Evolutionary conservation across 2,329 filamentous ascomycete species (phyloP).

Genomic region (Fusarium sp.): DNA sequence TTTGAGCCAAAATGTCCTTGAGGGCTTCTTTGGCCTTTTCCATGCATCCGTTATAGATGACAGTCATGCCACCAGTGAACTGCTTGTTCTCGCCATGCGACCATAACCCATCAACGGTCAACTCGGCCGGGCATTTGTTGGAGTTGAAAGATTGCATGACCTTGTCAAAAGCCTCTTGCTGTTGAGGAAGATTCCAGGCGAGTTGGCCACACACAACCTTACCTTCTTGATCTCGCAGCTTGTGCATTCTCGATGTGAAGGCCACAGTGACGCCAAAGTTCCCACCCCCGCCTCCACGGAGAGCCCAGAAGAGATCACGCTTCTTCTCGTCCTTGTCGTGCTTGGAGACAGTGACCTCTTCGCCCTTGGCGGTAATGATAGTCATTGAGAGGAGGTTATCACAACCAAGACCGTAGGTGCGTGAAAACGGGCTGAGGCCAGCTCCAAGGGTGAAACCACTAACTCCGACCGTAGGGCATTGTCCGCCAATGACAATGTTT

Average conservation of each 20-base stretch:
- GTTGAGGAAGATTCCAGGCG: background rate
- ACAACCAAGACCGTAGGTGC: constrained; percentile 7
- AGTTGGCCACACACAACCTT: background rate
- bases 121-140: background rate
- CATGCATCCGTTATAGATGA: constrained; percentile 2
- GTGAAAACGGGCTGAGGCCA: constrained; percentile 1
- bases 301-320: constrained; percentile 11
- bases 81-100: background rate
- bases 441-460: constrained; percentile 11
- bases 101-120: constrained; percentile 6
- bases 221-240: background rate
- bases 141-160: constrained; percentile 1
- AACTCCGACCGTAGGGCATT: background rate
- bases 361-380: background rate
- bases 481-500: constrained; percentile 1
- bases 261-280: constrained; percentile 13
- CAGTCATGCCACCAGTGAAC: background rate
- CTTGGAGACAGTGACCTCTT: background rate
- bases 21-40: background rate
- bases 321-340: background rate
- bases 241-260: no score
- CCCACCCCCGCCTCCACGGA: background rate
- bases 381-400: constrained; percentile 5
- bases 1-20: background rate
- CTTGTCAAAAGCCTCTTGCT: background rate